Conservation (phyloP, 2,329 filamentous ascomycete species). For the Cladophialophora psammophila region DNA sequence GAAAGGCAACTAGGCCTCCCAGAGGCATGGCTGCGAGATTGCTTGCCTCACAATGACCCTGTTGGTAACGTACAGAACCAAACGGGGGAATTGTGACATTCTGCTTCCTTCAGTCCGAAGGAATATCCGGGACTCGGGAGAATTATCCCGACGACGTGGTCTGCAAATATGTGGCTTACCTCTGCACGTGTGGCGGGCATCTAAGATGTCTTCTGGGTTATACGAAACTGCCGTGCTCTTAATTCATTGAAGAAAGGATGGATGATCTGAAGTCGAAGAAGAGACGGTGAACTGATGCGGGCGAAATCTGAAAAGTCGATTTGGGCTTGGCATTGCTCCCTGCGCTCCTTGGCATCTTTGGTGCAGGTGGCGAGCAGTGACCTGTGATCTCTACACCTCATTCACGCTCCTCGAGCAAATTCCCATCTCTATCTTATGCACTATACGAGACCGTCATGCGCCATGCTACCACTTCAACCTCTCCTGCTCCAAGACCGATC, state of each 20-base stretch:
- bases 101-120: constrained; percentile 18
- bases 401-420: background rate
- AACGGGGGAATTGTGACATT: constrained; percentile 4
- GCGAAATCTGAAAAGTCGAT: background rate
- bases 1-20: constrained; percentile 4
- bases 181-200: background rate
- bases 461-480: background rate
- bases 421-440: background rate
- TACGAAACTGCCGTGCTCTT: background rate
- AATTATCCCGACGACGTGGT: background rate
- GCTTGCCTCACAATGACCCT: background rate
- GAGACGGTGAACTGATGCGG: background rate
- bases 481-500: background rate
- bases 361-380: background rate
- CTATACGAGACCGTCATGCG: background rate
- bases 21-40: background rate
- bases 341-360: background rate
- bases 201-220: background rate
- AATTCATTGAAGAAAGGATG: background rate
- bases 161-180: background rate
- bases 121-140: background rate
- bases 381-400: background rate
- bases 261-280: background rate
- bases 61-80: background rate
- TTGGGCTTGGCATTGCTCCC: background rate